Evolutionary conservation across 306 rosid species (phyloP).

Genomic region (Vicia faba): DNA sequence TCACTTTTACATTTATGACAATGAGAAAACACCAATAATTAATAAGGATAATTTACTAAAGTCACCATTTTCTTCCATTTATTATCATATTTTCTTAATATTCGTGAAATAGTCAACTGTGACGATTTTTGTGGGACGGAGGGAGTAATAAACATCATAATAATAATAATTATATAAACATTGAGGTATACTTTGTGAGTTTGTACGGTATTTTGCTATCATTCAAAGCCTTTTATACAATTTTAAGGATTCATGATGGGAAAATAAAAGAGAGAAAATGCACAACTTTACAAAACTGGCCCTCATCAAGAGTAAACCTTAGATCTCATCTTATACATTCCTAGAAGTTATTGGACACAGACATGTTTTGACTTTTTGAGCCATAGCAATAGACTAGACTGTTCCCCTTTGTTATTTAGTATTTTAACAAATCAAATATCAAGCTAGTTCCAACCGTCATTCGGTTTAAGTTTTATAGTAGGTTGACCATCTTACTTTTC

Average conservation of each 20-base stretch:
- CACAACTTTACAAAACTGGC: neutral
- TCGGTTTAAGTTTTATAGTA: slow-evolving; percentile 10
- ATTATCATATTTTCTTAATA: too few species aligned
- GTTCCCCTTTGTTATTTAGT: neutral
- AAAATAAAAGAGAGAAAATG: neutral
- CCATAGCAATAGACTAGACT: neutral
- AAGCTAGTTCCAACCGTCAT: slow-evolving; percentile 15
- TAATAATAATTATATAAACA: neutral
- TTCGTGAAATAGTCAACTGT: too few species aligned
- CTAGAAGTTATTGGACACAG: neutral
- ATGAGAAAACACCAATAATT: too few species aligned
- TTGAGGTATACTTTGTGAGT: neutral
- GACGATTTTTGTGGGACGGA: too few species aligned
- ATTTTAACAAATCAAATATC: slow-evolving; percentile 3
- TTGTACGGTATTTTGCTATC: neutral
- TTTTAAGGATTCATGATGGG: neutral
- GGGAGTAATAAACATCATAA: neutral
- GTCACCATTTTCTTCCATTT: too few species aligned
- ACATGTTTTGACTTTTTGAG: neutral
- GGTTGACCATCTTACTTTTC: slow-evolving; percentile 17
- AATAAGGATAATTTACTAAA: too few species aligned
- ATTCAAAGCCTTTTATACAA: neutral
- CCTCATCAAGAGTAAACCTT: neutral
- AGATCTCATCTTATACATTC: neutral
- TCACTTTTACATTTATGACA: too few species aligned